Conservation (phyloP, 2,329 filamentous ascomycete genomes). For the Cryphonectria carpinicola region DNA sequence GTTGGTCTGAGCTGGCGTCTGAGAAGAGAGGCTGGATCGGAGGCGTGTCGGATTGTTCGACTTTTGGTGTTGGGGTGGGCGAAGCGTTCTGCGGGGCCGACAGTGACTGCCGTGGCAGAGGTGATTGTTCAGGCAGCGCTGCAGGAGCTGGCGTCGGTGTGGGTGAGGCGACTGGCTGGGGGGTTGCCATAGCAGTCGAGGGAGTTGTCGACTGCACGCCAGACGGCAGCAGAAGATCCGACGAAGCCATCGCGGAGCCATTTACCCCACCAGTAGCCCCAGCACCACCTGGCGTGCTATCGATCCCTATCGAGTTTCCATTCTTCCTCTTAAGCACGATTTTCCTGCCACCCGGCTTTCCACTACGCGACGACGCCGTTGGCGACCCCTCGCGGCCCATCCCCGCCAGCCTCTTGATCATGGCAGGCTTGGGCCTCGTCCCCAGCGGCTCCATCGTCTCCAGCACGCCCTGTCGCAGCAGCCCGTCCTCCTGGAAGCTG, state of each 20-base stretch:
- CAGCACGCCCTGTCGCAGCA: constrained; percentile 75
- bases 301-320: constrained; percentile 26
- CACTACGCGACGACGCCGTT: constrained; percentile 21
- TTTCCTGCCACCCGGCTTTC: constrained; percentile 40
- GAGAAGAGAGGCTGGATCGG: background rate
- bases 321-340: constrained; percentile 31
- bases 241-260: constrained; percentile 5
- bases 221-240: constrained; percentile 20
- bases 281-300: constrained; percentile 4
- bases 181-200: constrained; percentile 25
- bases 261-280: background rate
- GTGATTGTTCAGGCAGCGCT: background rate
- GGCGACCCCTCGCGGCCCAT: constrained; percentile 21
- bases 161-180: constrained; percentile 15
- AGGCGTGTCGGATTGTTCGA: constrained; percentile 6
- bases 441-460: constrained; percentile 85
- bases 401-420: constrained; percentile 55
- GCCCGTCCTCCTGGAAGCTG: constrained; percentile 78
- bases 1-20: constrained; percentile 6
- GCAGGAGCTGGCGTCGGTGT: constrained; percentile 22
- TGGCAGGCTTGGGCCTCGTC: constrained; percentile 66
- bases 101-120: background rate
- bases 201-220: constrained; percentile 27
- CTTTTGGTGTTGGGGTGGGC: constrained; percentile 9
- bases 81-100: background rate